Percentiles rank a stretch among this genome's conserved stretches.
Conservation (phyloP, 108 stramenopile genomes). For the Cylindrotheca closterium region DNA sequence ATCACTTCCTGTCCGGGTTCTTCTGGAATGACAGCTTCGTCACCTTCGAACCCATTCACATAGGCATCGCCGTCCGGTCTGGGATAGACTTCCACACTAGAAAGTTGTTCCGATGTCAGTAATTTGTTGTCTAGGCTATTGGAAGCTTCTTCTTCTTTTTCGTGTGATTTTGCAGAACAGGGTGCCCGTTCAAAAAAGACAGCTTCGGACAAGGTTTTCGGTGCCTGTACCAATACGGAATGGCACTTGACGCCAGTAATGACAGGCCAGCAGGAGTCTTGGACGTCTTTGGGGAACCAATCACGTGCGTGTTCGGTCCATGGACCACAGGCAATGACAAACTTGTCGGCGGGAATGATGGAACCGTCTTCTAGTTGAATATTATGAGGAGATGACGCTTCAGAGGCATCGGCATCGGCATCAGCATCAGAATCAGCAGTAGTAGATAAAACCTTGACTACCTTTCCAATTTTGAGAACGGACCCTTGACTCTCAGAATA, state of each 20-base stretch:
- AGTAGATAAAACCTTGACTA: conserved; percentile 21
- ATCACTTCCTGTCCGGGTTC: conserved; percentile 48
- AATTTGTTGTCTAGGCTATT: conserved; percentile 27
- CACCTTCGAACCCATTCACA: conserved; percentile 53
- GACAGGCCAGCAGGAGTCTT: no score
- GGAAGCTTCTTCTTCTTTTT: not conserved
- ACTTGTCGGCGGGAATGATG: conserved; percentile 44
- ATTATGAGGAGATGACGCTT: conserved; percentile 3
- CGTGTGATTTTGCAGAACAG: no score
- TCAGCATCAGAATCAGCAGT: conserved; percentile 11
- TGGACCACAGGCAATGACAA: conserved; percentile 55
- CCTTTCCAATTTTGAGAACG: conserved; percentile 36
- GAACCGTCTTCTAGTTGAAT: conserved; percentile 50
- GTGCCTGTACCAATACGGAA: conserved; percentile 40
- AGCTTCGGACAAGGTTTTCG: conserved; percentile 39
- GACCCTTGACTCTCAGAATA: conserved; percentile 36
- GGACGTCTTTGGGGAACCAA: conserved; percentile 31
- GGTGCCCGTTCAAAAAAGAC: conserved; percentile 63
- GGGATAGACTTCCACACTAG: conserved; percentile 75
- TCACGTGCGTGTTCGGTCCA: conserved; percentile 46
- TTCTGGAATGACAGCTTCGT: conserved; percentile 34
- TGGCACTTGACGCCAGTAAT: conserved; percentile 58
- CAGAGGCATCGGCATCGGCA: not conserved
- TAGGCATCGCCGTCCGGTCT: conserved; percentile 58
- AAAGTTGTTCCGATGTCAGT: no score